phyloP scores from a whole-genome alignment of 352 stramenopile genomes.

The Phytophthora cactorum region DNA sequence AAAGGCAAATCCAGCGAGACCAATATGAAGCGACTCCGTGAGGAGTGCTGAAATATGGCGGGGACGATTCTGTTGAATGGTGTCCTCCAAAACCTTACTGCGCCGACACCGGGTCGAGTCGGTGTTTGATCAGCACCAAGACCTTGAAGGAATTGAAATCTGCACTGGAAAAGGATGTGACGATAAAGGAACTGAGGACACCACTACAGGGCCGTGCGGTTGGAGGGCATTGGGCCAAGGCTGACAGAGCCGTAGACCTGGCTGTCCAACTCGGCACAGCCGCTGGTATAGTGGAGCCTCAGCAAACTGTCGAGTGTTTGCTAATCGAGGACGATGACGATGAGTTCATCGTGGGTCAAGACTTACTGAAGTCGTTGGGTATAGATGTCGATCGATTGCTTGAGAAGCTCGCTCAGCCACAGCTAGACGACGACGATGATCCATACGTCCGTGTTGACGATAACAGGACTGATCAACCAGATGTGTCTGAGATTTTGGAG shows the following conservation, averaged over 20 bases:
- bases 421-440: slow-evolving; percentile 4
- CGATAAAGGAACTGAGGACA: not conserved
- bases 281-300: not conserved
- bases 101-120: slow-evolving; percentile 1
- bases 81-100: slow-evolving; percentile 11
- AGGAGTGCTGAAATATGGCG: slow-evolving; percentile 11
- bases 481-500: slow-evolving; percentile 1
- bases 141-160: not conserved
- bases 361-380: slow-evolving; percentile 1
- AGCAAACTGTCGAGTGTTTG: not conserved
- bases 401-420: slow-evolving; percentile 1
- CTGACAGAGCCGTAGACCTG: slow-evolving; percentile 5
- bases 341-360: slow-evolving; percentile 15
- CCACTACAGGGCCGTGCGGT: slow-evolving; percentile 2
- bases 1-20: slow-evolving; percentile 2
- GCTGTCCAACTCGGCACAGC: not conserved
- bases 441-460: slow-evolving; percentile 3
- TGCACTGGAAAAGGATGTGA: not conserved
- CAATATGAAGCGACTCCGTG: slow-evolving; percentile 14
- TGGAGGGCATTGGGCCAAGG: slow-evolving; percentile 11
- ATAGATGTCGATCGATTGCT: slow-evolving; percentile 14
- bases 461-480: not conserved
- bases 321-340: slow-evolving; percentile 12
- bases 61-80: slow-evolving; percentile 14
- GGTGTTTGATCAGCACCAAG: slow-evolving; percentile 4